phyloP scores from a whole-genome alignment of 768 basidiomycete genomes.

The Nevesoporus exiguus region DNA sequence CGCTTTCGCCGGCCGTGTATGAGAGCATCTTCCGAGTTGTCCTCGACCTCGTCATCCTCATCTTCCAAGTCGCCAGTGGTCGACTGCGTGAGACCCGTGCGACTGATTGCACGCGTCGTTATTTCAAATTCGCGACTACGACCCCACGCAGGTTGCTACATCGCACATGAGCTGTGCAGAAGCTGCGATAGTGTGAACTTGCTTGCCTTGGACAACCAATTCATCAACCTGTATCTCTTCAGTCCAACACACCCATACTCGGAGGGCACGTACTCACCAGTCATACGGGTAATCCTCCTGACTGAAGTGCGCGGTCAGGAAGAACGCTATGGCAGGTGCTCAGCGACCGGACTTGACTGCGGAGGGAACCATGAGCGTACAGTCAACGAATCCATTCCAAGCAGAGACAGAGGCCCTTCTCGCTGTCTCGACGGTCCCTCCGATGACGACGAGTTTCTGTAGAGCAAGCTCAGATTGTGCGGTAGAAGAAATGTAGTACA shows the following conservation, averaged over 20 bases:
- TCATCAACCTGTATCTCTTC: slow-evolving; percentile 62
- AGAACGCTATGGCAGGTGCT: slow-evolving; percentile 57
- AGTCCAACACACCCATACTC: neutral
- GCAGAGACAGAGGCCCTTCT: slow-evolving; percentile 77
- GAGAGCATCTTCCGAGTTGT: slow-evolving; percentile 42
- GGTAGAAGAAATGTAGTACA: neutral
- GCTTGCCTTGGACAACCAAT: slow-evolving; percentile 78
- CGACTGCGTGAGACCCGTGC: slow-evolving; percentile 59
- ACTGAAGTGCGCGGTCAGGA: slow-evolving; percentile 84
- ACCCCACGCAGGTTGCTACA: slow-evolving; percentile 87
- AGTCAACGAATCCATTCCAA: slow-evolving; percentile 89
- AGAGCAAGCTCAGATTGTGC: neutral
- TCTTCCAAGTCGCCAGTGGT: slow-evolving; percentile 78
- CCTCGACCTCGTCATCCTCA: slow-evolving; percentile 60
- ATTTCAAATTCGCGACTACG: slow-evolving; percentile 88
- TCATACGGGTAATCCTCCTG: slow-evolving; percentile 87
- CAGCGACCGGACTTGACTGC: neutral
- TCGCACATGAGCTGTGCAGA: slow-evolving; percentile 15
- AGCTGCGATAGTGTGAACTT: slow-evolving; percentile 4
- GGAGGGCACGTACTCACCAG: slow-evolving; percentile 46
- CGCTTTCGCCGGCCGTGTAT: slow-evolving; percentile 71
- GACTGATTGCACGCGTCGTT: slow-evolving; percentile 70
- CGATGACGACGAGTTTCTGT: slow-evolving; percentile 87
- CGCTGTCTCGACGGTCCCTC: slow-evolving; percentile 85
- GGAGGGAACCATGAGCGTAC: slow-evolving; percentile 34